These are phyloP conservation scores for Pichia cactophila DNA, from an alignment of 1,139 yeast species.

Conservation along the genomic window DNA sequence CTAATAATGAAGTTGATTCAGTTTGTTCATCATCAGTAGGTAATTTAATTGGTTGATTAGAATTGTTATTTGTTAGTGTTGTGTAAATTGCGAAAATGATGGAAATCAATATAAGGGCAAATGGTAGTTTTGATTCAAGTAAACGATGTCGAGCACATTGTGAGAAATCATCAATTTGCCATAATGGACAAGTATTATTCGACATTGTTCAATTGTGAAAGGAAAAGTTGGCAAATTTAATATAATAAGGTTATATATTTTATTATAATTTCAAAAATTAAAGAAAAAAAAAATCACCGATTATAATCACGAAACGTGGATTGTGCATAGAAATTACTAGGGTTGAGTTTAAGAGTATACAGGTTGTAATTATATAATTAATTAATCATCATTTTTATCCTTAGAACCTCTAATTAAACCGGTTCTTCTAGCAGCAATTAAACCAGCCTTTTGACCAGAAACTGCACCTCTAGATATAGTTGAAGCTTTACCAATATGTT, in stretches of 20 bases:
- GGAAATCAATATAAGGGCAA: neutral
- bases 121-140: constrained; percentile 28
- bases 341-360: constrained; percentile 1
- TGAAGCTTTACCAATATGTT: constrained; percentile 99
- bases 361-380: neutral
- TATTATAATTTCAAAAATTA: neutral
- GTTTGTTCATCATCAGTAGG: neutral
- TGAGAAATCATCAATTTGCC: constrained; percentile 41
- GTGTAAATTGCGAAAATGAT: neutral
- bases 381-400: constrained; percentile 44
- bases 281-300: constrained; percentile 8
- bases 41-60: neutral
- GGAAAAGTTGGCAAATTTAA: neutral
- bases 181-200: constrained; percentile 18
- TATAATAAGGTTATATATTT: neutral
- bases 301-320: too few relatives aligned
- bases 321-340: too few relatives aligned
- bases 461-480: constrained; percentile 99
- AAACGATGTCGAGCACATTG: constrained; percentile 35
- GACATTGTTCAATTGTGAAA: neutral
- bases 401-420: constrained; percentile 99
- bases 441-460: constrained; percentile 99
- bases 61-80: neutral
- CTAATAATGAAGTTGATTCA: neutral
- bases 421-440: constrained; percentile 99